A percentile compares a stretch with the other conserved stretches of the same genome.
Evolutionary conservation across 2,329 filamentous ascomycete species (phyloP).

Genomic region (Phialemonium atrogriseum): DNA sequence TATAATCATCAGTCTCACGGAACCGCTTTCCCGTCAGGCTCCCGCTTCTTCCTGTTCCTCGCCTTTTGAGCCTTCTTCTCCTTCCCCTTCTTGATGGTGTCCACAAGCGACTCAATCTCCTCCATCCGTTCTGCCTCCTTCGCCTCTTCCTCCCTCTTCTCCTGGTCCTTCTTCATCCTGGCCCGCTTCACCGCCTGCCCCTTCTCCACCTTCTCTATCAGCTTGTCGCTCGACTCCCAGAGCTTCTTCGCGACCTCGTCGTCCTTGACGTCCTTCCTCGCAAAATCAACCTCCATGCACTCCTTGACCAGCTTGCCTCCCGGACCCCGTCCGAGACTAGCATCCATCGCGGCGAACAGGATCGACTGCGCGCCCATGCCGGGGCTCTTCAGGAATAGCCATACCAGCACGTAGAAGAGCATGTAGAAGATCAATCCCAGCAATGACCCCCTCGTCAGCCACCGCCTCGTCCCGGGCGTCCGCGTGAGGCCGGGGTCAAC

Average conservation of each 20-base stretch:
- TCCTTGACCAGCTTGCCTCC: constrained; percentile 81
- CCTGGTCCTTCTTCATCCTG: constrained; percentile 25
- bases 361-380: constrained; percentile 80
- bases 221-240: constrained; percentile 81
- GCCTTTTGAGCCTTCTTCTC: constrained; percentile 23
- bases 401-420: constrained; percentile 69
- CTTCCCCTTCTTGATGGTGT: constrained; percentile 35
- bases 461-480: constrained; percentile 80
- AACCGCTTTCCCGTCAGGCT: constrained; percentile 10
- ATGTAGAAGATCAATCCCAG: constrained; percentile 74
- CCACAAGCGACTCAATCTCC: constrained; percentile 30
- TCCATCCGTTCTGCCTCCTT: constrained; percentile 24
- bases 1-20: too few relatives aligned
- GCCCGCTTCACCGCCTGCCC: constrained; percentile 56
- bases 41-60: constrained; percentile 6
- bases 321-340: constrained; percentile 50
- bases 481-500: constrained; percentile 80
- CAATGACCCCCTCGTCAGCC: constrained; percentile 77
- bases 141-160: constrained; percentile 24
- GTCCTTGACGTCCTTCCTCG: constrained; percentile 66
- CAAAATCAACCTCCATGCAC: constrained; percentile 67
- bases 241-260: constrained; percentile 74
- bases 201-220: constrained; percentile 77
- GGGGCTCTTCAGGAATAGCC: constrained; percentile 81
- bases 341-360: constrained; percentile 78